Evolutionary conservation across 148 eudicot species (phyloP), one percentile per base, ranked within the genome.

Genomic region (Tetragonia tetragonoides): DNA sequence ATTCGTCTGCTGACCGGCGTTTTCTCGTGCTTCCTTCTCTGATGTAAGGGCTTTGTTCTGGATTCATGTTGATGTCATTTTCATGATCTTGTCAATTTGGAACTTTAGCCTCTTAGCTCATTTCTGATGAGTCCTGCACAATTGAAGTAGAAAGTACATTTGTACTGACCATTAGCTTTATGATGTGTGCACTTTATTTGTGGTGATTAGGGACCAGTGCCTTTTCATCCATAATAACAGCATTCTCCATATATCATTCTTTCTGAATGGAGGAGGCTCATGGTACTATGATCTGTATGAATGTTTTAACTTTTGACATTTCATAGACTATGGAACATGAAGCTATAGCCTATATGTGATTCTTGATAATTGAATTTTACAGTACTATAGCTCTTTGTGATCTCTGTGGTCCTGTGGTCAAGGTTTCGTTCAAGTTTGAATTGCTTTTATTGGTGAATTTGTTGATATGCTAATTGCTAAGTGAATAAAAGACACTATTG

Each of bases 1-100:
- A 91, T 80, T 69, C 95, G 7, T 82, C 95, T 21, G 97, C 95
- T 69, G 71, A 89, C 16, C 77, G 98, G 34, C 93, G 95, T 37
- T 96, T 83, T 77, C 99, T 96, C 39, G 90, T 96, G 80, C 88
- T 96, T 73, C 99, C 99, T 66, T 86, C 95, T 49, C 81, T 96
- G 51, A 83, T 96, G 99, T 93, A 81, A 77, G 95, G 17, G 47
- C 10, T 61, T 15, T 49, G 63, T 65, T 41, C 39, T 62, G 37
- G 3, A 23, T 77, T 9, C 28, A 42, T 6, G 11, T 39, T 49
- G 28, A 39, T 70, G 23, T 44, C 62, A 57, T 41, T 37, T 2
- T 18, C 59, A 17, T 37, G n/a, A 61, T 39, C n/a, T 51, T 72
- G 12, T 17, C 41, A 44, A 11, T 34, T 23, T 3, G 23, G 62